Evolutionary conservation across 1,139 yeast genomes (phyloP).

Genomic region (Pichia sp.): DNA sequence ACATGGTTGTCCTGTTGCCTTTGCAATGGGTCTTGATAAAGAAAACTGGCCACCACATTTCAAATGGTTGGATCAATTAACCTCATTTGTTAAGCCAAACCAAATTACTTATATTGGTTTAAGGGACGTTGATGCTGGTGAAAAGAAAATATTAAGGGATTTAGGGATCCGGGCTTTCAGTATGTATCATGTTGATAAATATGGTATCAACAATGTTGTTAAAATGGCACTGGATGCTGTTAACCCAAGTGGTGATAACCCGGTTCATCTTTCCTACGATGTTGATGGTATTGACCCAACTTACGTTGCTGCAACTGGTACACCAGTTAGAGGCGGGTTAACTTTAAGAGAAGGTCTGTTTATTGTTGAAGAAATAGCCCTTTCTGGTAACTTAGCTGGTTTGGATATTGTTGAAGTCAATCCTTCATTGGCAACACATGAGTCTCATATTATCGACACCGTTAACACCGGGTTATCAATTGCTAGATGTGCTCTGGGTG

Average conservation of each 20-base stretch:
- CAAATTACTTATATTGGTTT: slow-evolving; percentile 90
- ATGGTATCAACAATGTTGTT: slow-evolving; percentile 84
- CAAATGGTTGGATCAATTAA: slow-evolving; percentile 57
- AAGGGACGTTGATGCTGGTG: slow-evolving; percentile 87
- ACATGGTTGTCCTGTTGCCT: slow-evolving; percentile 95
- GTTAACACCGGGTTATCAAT: slow-evolving; percentile 86
- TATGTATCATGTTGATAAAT: slow-evolving; percentile 94
- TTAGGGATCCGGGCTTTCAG: slow-evolving; percentile 78
- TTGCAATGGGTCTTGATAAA: slow-evolving; percentile 69
- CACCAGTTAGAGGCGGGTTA: slow-evolving; percentile 95
- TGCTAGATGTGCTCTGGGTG: slow-evolving; percentile 92
- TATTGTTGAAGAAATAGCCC: slow-evolving; percentile 86
- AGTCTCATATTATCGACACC: slow-evolving; percentile 73
- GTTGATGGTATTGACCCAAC: slow-evolving; percentile 96
- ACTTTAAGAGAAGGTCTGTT: slow-evolving; percentile 92
- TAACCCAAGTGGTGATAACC: slow-evolving; percentile 66
- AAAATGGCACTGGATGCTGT: slow-evolving; percentile 83
- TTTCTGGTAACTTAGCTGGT: slow-evolving; percentile 76
- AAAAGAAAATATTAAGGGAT: slow-evolving; percentile 65
- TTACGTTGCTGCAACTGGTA: slow-evolving; percentile 95
- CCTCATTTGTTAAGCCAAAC: slow-evolving; percentile 51
- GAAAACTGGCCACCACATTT: slow-evolving; percentile 63
- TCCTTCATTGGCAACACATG: slow-evolving; percentile 79
- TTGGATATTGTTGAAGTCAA: slow-evolving; percentile 92
- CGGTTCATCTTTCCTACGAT: slow-evolving; percentile 88